Percentiles rank a stretch among this genome's conserved stretches.
These are phyloP conservation scores for Bryoerythrophyllum caledonicum DNA, from an alignment of 225 moss, liverwort and hornwort species.

Conservation along the genomic window DNA sequence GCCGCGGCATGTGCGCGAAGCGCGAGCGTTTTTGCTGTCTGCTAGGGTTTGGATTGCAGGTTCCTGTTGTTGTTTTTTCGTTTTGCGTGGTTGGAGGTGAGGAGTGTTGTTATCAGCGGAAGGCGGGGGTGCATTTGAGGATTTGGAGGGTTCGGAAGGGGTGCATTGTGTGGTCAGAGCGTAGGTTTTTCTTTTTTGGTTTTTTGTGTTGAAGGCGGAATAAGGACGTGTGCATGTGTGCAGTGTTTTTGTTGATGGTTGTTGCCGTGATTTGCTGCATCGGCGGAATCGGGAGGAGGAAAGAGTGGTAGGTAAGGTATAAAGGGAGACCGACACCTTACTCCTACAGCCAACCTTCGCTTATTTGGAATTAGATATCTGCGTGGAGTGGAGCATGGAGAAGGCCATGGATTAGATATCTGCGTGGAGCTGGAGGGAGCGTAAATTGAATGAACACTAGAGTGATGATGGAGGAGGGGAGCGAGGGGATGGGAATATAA, in stretches of 20 bases:
- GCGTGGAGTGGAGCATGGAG: slow-evolving; percentile 80
- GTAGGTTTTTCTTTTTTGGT: background rate
- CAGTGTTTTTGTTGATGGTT: slow-evolving; percentile 38
- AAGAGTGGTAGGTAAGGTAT: slow-evolving; percentile 63
- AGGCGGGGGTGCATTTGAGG: background rate
- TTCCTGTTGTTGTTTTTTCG: background rate
- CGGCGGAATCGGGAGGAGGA: slow-evolving; percentile 44
- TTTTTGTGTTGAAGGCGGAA: slow-evolving; percentile 10
- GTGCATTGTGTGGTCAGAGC: background rate
- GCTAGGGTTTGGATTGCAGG: background rate
- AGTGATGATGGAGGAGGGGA: slow-evolving; percentile 33
- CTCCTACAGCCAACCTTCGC: slow-evolving; percentile 60
- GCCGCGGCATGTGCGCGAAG: background rate
- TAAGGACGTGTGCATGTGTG: slow-evolving; percentile 50
- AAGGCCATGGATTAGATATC: slow-evolving; percentile 52
- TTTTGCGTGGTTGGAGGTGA: background rate
- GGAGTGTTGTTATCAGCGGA: background rate
- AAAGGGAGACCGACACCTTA: slow-evolving; percentile 58
- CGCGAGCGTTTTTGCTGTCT: background rate
- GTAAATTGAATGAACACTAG: slow-evolving; percentile 49
- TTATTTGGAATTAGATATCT: slow-evolving; percentile 68
- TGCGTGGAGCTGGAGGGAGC: slow-evolving; percentile 70
- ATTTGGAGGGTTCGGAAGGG: slow-evolving; percentile 9
- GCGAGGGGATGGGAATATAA: slow-evolving; percentile 21
- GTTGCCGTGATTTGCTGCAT: slow-evolving; percentile 47